Evolutionary conservation across 2,329 filamentous ascomycete genomes (phyloP).

Genomic region (Ceratocystis huliohia): DNA sequence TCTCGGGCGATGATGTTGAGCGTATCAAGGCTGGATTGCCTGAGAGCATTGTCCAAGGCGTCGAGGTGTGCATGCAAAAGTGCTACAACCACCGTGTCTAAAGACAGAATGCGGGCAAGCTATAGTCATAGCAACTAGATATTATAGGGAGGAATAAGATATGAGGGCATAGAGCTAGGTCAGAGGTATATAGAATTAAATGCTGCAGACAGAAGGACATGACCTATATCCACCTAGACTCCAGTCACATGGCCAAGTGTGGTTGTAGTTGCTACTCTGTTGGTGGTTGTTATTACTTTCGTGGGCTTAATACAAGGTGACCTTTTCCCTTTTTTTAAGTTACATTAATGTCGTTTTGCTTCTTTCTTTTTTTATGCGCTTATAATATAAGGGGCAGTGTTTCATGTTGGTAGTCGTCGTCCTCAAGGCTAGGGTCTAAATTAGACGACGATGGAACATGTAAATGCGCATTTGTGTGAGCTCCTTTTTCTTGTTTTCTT

Average conservation of each 20-base stretch:
- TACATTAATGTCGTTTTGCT: background rate
- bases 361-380: background rate
- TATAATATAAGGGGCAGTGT: background rate
- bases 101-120: background rate
- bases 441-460: background rate
- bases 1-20: slow-evolving; percentile 36
- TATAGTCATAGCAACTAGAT: too few species aligned
- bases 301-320: too few species aligned
- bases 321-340: background rate
- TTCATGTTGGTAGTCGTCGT: background rate
- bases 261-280: background rate
- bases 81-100: slow-evolving; percentile 27
- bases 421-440: background rate
- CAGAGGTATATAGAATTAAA: background rate
- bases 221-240: background rate
- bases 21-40: slow-evolving; percentile 32
- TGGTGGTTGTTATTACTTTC: background rate
- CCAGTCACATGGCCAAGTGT: background rate
- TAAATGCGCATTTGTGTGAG: background rate
- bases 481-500: background rate
- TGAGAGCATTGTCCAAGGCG: slow-evolving; percentile 37
- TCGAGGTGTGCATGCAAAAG: slow-evolving; percentile 40
- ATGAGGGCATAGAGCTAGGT: background rate
- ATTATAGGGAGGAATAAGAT: background rate
- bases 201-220: background rate